A percentile compares a stretch with the other conserved stretches of the same genome.
Conservation (phyloP, 768 basidiomycete species). For the Mrakia blollopis region DNA sequence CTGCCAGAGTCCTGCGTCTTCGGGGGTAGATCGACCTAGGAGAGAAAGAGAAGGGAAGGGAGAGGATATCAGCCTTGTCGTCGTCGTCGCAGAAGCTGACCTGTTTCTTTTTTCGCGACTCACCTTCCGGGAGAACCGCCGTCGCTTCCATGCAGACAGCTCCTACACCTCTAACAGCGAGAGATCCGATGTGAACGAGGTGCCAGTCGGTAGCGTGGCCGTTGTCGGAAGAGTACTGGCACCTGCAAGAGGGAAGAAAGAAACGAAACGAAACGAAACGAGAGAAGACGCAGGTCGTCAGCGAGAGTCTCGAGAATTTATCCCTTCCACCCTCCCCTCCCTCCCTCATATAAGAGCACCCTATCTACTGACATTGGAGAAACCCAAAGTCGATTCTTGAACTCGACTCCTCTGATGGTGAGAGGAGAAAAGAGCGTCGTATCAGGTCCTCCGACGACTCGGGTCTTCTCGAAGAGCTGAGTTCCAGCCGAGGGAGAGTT, state of each 20-base stretch:
- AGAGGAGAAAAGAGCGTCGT: slow-evolving; percentile 59
- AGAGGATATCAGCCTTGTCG: not conserved
- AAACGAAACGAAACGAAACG: not conserved
- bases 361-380: slow-evolving; percentile 57
- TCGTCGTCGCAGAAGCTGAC: too few species aligned
- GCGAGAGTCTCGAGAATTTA: not conserved
- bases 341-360: not conserved
- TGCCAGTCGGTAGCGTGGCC: slow-evolving; percentile 70
- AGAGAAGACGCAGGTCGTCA: too few species aligned
- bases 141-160: slow-evolving; percentile 71
- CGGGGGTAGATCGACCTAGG: slow-evolving; percentile 54
- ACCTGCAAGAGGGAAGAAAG: not conserved
- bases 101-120: not conserved
- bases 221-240: slow-evolving; percentile 65
- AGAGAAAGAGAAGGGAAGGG: not conserved
- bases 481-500: slow-evolving; percentile 59
- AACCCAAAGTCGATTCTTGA: slow-evolving; percentile 55
- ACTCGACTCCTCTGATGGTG: slow-evolving; percentile 56
- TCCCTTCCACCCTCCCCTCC: not conserved
- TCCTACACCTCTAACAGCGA: slow-evolving; percentile 66
- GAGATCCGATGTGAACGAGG: slow-evolving; percentile 37
- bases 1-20: slow-evolving; percentile 51
- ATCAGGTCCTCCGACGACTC: slow-evolving; percentile 50
- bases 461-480: slow-evolving; percentile 36
- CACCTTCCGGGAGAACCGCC: slow-evolving; percentile 62